Evolutionary conservation across 2,329 filamentous ascomycete genomes (phyloP).

Genomic region (Nemania serpens): DNA sequence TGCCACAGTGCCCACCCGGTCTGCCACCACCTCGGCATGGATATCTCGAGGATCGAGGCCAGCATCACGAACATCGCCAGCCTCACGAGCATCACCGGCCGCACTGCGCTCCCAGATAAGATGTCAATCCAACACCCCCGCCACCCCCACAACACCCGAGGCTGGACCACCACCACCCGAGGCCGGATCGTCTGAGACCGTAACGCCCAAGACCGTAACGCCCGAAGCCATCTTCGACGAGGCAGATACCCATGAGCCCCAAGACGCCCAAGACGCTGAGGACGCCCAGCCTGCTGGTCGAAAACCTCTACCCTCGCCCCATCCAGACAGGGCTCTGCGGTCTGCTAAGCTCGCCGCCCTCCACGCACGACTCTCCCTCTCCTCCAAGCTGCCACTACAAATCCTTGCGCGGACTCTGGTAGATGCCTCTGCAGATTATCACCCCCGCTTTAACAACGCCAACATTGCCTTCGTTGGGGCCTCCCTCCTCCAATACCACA

Average conservation of each 20-base stretch:
- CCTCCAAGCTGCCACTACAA: slow-evolving; percentile 79
- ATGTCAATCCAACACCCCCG: slow-evolving; percentile 31
- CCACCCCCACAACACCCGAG: neutral
- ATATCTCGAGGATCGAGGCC: slow-evolving; percentile 33
- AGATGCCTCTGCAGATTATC: slow-evolving; percentile 80
- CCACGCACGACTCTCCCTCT: slow-evolving; percentile 84
- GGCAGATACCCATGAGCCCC: slow-evolving; percentile 24
- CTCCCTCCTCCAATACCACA: slow-evolving; percentile 85
- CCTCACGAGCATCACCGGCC: slow-evolving; percentile 3
- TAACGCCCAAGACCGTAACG: neutral
- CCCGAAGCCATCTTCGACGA: slow-evolving; percentile 32
- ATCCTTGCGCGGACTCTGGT: slow-evolving; percentile 86
- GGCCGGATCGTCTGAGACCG: too few relatives aligned
- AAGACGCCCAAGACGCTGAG: neutral
- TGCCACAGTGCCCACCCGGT: slow-evolving; percentile 47
- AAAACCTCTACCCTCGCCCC: slow-evolving; percentile 69
- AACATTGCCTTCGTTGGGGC: slow-evolving; percentile 80
- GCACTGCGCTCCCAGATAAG: slow-evolving; percentile 33
- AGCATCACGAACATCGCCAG: neutral
- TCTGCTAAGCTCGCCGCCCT: slow-evolving; percentile 93
- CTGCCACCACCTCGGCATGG: slow-evolving; percentile 46
- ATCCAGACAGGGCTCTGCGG: slow-evolving; percentile 64
- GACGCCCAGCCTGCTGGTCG: neutral
- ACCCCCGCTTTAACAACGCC: slow-evolving; percentile 84
- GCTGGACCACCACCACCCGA: neutral